Evolutionary conservation across 1,139 yeast genomes (phyloP).

Genomic region (Yamadazyma trypodendri): DNA sequence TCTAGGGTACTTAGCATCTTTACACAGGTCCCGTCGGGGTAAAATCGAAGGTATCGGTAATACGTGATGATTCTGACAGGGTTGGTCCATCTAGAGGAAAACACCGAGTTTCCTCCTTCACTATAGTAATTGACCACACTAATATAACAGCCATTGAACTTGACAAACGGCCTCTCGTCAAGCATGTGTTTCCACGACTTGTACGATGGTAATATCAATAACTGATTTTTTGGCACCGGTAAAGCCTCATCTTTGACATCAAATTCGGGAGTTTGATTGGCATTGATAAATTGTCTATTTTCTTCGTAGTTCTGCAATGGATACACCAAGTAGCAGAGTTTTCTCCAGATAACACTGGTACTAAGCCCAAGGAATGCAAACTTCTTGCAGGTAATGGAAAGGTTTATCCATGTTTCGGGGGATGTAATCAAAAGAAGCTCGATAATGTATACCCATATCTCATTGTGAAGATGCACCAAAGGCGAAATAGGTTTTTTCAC

Average conservation of each 20-base stretch:
- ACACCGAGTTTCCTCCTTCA: slow-evolving; percentile 70
- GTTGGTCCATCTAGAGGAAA: slow-evolving; percentile 65
- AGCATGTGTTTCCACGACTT: slow-evolving; percentile 57
- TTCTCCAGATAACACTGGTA: slow-evolving; percentile 54
- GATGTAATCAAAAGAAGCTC: slow-evolving; percentile 48
- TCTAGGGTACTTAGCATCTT: slow-evolving; percentile 66
- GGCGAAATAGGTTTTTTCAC: slow-evolving; percentile 49
- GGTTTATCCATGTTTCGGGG: slow-evolving; percentile 67
- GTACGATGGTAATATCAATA: slow-evolving; percentile 46
- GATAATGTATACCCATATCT: slow-evolving; percentile 57
- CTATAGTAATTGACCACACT: slow-evolving; percentile 82
- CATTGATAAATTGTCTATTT: slow-evolving; percentile 22
- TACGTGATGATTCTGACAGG: slow-evolving; percentile 86
- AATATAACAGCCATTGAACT: slow-evolving; percentile 81
- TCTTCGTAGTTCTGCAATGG: slow-evolving; percentile 55
- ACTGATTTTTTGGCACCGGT: slow-evolving; percentile 45
- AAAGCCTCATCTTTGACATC: slow-evolving; percentile 17
- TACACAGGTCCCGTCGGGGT: slow-evolving; percentile 72
- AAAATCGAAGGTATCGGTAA: slow-evolving; percentile 80
- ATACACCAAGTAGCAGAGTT: slow-evolving; percentile 54
- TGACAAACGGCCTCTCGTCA: slow-evolving; percentile 58
- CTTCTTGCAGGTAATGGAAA: slow-evolving; percentile 61
- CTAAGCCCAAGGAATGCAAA: slow-evolving; percentile 63
- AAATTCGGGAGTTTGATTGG: slow-evolving; percentile 18
- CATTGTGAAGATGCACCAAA: slow-evolving; percentile 60